phyloP scores from a whole-genome alignment of 805 yeast genomes.

The Candida parachauliodes region DNA sequence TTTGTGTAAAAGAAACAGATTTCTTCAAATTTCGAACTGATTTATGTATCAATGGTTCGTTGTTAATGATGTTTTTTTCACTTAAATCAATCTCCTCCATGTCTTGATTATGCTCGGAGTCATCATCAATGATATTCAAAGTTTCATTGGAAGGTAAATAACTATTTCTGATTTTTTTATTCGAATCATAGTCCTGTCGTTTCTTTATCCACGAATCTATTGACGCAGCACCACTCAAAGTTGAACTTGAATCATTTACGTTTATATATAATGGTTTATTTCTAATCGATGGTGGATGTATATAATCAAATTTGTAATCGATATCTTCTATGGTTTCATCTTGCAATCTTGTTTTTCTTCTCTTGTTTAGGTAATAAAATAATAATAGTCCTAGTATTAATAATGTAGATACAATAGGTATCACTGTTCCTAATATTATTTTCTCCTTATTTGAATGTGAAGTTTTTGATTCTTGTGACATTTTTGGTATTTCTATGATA shows the following conservation, averaged over 20 bases:
- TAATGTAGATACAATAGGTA: slow-evolving; percentile 24
- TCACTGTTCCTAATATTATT: slow-evolving; percentile 31
- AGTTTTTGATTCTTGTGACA: not conserved
- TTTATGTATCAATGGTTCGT: slow-evolving; percentile 8
- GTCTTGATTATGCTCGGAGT: not conserved
- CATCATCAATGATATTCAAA: slow-evolving; percentile 11
- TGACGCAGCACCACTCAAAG: slow-evolving; percentile 47
- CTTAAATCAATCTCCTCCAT: not conserved
- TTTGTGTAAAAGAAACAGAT: slow-evolving; percentile 19
- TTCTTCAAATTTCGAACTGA: slow-evolving; percentile 20
- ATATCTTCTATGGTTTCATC: slow-evolving; percentile 28
- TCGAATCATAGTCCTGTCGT: slow-evolving; percentile 42
- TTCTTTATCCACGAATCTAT: slow-evolving; percentile 53
- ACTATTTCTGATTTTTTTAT: slow-evolving; percentile 18
- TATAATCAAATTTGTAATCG: slow-evolving; percentile 24
- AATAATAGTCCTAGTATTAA: slow-evolving; percentile 13
- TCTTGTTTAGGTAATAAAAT: slow-evolving; percentile 18
- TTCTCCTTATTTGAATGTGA: not conserved
- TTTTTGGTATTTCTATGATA: slow-evolving; percentile 13
- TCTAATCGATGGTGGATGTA: slow-evolving; percentile 14
- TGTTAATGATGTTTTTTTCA: not conserved
- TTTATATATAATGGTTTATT: slow-evolving; percentile 6
- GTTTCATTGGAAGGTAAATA: slow-evolving; percentile 30
- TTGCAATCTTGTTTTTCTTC: slow-evolving; percentile 14
- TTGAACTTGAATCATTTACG: slow-evolving; percentile 30